phyloP scores from a whole-genome alignment of 176 grass and related monocot genomes.

The Elaeis guineensis region DNA sequence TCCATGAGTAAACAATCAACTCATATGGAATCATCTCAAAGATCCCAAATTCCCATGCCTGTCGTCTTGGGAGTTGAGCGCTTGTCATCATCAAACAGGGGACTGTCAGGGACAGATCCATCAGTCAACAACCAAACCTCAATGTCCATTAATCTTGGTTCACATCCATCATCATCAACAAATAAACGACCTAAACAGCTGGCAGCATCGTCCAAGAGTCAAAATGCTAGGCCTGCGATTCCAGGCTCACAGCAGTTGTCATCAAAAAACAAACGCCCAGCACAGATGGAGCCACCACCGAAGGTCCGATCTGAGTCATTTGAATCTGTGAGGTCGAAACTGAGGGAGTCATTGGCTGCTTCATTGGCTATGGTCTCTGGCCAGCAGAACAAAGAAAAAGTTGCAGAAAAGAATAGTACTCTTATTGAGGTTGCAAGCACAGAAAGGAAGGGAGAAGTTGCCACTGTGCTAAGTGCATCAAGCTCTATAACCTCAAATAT shows the following conservation, averaged over 20 bases:
- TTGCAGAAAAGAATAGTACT: constrained; percentile 14
- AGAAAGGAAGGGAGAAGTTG: constrained; percentile 16
- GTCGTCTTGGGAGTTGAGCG: constrained; percentile 6
- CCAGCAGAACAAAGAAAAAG: constrained; percentile 13
- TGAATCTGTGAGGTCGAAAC: constrained; percentile 41
- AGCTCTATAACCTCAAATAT: not conserved
- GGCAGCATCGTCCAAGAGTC: constrained; percentile 16
- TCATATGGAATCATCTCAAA: constrained; percentile 24
- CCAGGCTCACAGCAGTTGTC: not conserved
- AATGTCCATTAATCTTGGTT: constrained; percentile 22
- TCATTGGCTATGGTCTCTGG: constrained; percentile 40
- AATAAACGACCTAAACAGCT: constrained; percentile 24
- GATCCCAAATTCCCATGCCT: constrained; percentile 17
- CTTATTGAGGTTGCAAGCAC: not conserved
- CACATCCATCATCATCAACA: constrained; percentile 19
- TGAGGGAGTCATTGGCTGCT: constrained; percentile 46
- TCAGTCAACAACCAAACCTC: constrained; percentile 30
- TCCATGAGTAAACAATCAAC: constrained; percentile 29
- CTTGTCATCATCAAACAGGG: constrained; percentile 14
- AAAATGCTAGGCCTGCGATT: constrained; percentile 19
- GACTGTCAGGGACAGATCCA: constrained; percentile 9
- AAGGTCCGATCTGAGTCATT: constrained; percentile 24
- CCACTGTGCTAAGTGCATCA: constrained; percentile 6
- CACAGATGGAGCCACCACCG: constrained; percentile 10
- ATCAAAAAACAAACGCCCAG: constrained; percentile 32